These are phyloP conservation scores for Arabidopsis lyrata DNA, from an alignment of 441 rosid genomes.

Conservation along the genomic window DNA sequence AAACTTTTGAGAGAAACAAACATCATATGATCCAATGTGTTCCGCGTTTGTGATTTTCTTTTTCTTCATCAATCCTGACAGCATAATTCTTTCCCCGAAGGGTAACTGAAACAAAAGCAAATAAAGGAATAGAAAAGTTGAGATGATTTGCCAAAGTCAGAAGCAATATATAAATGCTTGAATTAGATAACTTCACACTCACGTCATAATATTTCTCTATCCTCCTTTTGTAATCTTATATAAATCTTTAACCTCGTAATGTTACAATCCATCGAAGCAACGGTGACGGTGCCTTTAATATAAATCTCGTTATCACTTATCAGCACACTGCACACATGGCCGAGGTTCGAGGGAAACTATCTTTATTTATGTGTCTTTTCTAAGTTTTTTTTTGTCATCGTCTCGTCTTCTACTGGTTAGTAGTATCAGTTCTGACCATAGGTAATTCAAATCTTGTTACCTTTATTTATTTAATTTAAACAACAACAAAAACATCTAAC, in stretches of 20 bases:
- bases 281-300: neutral
- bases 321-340: slow-evolving; percentile 9
- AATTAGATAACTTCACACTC: slow-evolving; percentile 21
- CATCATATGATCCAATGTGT: neutral
- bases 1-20: slow-evolving; percentile 15
- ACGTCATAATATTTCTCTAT: slow-evolving; percentile 1
- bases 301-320: neutral
- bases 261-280: neutral
- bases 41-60: neutral
- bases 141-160: slow-evolving; percentile 4
- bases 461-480: too few relatives aligned
- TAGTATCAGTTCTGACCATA: too few relatives aligned
- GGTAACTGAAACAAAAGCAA: neutral
- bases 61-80: neutral
- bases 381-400: too few relatives aligned
- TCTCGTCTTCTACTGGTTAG: neutral
- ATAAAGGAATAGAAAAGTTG: slow-evolving; percentile 8
- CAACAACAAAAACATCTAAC: too few relatives aligned
- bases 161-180: slow-evolving; percentile 36
- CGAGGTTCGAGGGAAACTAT: neutral
- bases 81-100: slow-evolving; percentile 35
- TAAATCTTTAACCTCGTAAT: neutral
- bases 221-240: slow-evolving; percentile 2
- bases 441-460: too few relatives aligned
- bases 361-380: neutral